phyloP scores from a whole-genome alignment of 345 rosid genomes.

The Gossypium turneri region DNA sequence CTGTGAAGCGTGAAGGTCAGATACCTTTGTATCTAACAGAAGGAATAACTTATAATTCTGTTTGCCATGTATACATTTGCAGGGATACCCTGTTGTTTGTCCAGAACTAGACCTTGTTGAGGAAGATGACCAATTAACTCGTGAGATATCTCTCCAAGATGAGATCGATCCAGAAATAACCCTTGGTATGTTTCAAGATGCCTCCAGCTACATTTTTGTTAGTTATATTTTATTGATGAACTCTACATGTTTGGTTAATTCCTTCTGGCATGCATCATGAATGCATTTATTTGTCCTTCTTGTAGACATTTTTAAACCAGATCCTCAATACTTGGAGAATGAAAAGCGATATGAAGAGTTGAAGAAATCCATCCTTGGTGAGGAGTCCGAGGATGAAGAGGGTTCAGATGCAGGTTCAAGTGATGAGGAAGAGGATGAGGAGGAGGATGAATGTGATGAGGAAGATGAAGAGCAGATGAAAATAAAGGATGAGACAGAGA shows the following conservation, averaged over 20 bases:
- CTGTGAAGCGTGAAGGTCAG: not conserved
- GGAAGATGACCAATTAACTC: conserved; percentile 77
- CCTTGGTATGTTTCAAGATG: conserved; percentile 53
- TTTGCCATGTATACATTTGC: conserved; percentile 24
- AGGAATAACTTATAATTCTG: conserved; percentile 1
- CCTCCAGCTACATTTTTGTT: not conserved
- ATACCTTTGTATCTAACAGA: not conserved
- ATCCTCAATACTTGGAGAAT: conserved; percentile 72
- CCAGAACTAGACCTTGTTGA: conserved; percentile 91
- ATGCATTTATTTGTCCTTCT: not conserved
- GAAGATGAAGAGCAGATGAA: conserved; percentile 70
- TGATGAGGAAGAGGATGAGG: conserved; percentile 51
- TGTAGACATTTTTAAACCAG: conserved; percentile 71
- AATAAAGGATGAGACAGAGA: conserved; percentile 89
- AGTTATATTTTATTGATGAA: not conserved
- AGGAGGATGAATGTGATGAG: conserved; percentile 34
- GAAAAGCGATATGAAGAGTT: conserved; percentile 82
- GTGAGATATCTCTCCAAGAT: conserved; percentile 72
- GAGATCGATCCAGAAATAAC: conserved; percentile 63
- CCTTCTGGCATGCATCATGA: conserved; percentile 9
- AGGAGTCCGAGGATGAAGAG: conserved; percentile 77
- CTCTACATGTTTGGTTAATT: not conserved
- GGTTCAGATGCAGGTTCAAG: conserved; percentile 60
- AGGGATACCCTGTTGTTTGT: conserved; percentile 93
- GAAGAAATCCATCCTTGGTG: conserved; percentile 84